Conservation (phyloP, 345 rosid species). For the Ricinus communis region DNA sequence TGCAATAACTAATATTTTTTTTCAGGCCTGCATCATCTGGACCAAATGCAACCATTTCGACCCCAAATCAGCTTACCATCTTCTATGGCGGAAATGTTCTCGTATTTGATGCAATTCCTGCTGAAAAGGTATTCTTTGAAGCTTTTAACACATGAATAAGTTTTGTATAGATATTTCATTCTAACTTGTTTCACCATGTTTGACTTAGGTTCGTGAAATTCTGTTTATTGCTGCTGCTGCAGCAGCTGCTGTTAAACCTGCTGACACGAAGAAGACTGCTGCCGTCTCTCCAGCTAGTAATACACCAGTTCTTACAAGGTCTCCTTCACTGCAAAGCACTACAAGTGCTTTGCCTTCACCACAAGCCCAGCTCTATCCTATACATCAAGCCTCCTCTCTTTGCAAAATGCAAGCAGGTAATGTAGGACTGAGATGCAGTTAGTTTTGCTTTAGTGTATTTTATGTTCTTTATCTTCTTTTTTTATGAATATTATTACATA, state of each 20-base stretch:
- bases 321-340: slow-evolving; percentile 78
- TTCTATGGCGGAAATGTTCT: slow-evolving; percentile 74
- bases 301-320: slow-evolving; percentile 68
- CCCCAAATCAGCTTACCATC: slow-evolving; percentile 70
- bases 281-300: slow-evolving; percentile 34
- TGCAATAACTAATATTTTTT: slow-evolving; percentile 3
- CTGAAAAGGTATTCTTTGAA: slow-evolving; percentile 56
- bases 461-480: background rate
- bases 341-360: slow-evolving; percentile 58
- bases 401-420: slow-evolving; percentile 85
- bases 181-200: background rate
- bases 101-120: slow-evolving; percentile 66
- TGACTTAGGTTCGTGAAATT: slow-evolving; percentile 63
- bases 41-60: slow-evolving; percentile 24
- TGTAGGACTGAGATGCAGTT: slow-evolving; percentile 11
- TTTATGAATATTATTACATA: background rate
- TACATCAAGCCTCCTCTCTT: slow-evolving; percentile 46
- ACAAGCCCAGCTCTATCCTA: slow-evolving; percentile 40
- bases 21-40: slow-evolving; percentile 43
- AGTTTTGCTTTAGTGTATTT: slow-evolving; percentile 4
- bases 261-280: slow-evolving; percentile 44
- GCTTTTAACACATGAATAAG: slow-evolving; percentile 4
- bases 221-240: slow-evolving; percentile 59
- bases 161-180: background rate
- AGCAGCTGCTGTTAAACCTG: slow-evolving; percentile 45